Conservation (phyloP, 192 early-diverging fungal genomes). For the Coemansia sp. region DNA sequence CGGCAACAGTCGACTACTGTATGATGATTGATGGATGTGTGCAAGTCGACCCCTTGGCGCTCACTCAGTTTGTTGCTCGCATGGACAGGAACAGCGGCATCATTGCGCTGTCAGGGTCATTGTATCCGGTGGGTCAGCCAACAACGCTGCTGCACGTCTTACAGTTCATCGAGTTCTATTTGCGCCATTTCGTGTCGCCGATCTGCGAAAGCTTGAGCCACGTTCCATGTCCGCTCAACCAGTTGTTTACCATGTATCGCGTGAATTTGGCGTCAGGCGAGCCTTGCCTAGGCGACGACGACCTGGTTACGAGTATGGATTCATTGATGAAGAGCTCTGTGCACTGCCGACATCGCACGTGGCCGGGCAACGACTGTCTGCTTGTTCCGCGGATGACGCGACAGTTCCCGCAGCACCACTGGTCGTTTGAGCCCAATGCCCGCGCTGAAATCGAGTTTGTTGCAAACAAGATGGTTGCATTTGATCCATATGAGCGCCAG, state of each 20-base stretch:
- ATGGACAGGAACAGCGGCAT: slow-evolving; percentile 35
- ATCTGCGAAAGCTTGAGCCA: slow-evolving; percentile 48
- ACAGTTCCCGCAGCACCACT: slow-evolving; percentile 34
- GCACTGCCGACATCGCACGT: slow-evolving; percentile 43
- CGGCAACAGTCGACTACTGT: slow-evolving; percentile 23
- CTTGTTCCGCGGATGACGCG: slow-evolving; percentile 47
- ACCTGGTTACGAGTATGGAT: slow-evolving; percentile 41
- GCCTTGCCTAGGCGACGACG: slow-evolving; percentile 48
- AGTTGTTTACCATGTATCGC: slow-evolving; percentile 54
- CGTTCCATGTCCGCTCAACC: slow-evolving; percentile 41
- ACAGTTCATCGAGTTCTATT: slow-evolving; percentile 41
- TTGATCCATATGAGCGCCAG: slow-evolving; percentile 51
- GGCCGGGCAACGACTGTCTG: slow-evolving; percentile 55
- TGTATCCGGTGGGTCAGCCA: slow-evolving; percentile 45
- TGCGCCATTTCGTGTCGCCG: slow-evolving; percentile 53
- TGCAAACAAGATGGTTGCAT: slow-evolving; percentile 24
- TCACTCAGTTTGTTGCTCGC: slow-evolving; percentile 52
- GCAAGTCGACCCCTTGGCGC: slow-evolving; percentile 47
- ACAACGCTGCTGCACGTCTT: slow-evolving; percentile 39
- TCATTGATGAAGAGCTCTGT: slow-evolving; percentile 49
- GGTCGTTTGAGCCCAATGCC: slow-evolving; percentile 53
- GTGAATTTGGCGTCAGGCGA: slow-evolving; percentile 36
- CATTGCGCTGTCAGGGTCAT: slow-evolving; percentile 39
- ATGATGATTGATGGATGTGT: slow-evolving; percentile 42
- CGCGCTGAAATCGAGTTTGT: slow-evolving; percentile 45